Evolutionary conservation across 106 monocot species (phyloP).

Genomic region (Acanthochlamys bracteata): DNA sequence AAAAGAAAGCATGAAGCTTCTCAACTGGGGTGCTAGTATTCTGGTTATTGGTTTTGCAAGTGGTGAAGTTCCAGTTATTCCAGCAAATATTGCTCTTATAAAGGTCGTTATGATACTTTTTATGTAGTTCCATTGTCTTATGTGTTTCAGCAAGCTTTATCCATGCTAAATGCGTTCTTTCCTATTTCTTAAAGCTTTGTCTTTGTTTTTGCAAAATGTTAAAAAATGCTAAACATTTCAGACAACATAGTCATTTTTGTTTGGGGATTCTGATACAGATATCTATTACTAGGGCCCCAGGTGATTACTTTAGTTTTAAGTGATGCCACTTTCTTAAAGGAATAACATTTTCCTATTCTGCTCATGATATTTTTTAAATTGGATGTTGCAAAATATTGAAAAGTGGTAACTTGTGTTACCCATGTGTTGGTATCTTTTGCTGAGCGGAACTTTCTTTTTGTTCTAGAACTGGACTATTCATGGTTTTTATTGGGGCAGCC

Average conservation of each 20-base stretch:
- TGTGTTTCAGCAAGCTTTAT: too few species aligned
- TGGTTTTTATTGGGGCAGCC: conserved; percentile 93
- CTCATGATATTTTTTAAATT: not conserved
- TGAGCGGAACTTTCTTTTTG: not conserved
- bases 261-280: too few species aligned
- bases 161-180: too few species aligned
- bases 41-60: conserved; percentile 97
- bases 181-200: too few species aligned
- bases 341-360: too few species aligned
- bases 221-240: too few species aligned
- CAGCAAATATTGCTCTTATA: conserved; percentile 97
- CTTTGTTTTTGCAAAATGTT: too few species aligned
- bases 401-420: not conserved
- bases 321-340: too few species aligned
- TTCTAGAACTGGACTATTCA: conserved; percentile 94
- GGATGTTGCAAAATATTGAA: not conserved
- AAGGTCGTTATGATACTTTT: conserved; percentile 40
- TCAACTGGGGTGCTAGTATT: conserved; percentile 96
- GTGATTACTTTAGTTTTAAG: too few species aligned
- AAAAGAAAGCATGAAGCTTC: conserved; percentile 81
- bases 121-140: not conserved
- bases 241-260: too few species aligned
- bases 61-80: conserved; percentile 91
- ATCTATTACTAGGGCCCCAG: too few species aligned
- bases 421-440: not conserved